A percentile compares a stretch with the other conserved stretches of the same genome.
phyloP scores from a whole-genome alignment of 208 protist species.

The Leishmania lainsoni region DNA sequence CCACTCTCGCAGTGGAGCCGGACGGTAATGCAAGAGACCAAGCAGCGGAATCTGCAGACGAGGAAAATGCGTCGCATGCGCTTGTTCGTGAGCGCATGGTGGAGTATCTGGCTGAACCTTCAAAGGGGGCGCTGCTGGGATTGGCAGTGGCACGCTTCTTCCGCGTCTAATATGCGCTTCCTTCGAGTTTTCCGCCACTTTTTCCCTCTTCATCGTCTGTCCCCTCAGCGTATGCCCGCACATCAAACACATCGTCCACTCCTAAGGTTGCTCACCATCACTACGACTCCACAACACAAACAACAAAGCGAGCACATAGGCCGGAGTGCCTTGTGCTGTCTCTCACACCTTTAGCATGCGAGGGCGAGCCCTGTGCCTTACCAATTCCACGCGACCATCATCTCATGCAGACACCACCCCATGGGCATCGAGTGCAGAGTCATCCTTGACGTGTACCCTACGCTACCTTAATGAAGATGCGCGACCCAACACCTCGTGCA shows the following conservation, averaged over 20 bases:
- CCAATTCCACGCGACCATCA: no score
- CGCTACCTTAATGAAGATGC: no score
- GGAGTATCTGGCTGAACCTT: constrained; percentile 72
- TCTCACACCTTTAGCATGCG: neutral
- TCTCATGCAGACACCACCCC: neutral
- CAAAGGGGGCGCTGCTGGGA: constrained; percentile 41
- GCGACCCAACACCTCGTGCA: no score
- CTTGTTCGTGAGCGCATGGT: constrained; percentile 61
- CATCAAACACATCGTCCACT: neutral
- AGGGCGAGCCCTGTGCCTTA: no score
- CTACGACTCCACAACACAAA: neutral
- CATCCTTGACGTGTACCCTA: no score
- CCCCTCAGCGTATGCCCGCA: neutral
- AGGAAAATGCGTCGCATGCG: constrained; percentile 12
- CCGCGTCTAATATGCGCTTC: constrained; percentile 28
- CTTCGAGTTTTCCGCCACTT: neutral
- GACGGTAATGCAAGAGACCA: neutral
- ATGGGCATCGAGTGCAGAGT: no score
- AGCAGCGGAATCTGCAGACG: neutral
- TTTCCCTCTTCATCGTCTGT: neutral
- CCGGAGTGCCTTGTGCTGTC: neutral
- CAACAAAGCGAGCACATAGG: neutral
- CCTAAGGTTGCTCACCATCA: neutral
- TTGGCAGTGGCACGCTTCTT: constrained; percentile 54
- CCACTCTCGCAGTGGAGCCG: neutral